Percentiles rank a stretch among this genome's conserved stretches.
Conservation (phyloP, 768 basidiomycete genomes). For the Lentinula sp. region DNA sequence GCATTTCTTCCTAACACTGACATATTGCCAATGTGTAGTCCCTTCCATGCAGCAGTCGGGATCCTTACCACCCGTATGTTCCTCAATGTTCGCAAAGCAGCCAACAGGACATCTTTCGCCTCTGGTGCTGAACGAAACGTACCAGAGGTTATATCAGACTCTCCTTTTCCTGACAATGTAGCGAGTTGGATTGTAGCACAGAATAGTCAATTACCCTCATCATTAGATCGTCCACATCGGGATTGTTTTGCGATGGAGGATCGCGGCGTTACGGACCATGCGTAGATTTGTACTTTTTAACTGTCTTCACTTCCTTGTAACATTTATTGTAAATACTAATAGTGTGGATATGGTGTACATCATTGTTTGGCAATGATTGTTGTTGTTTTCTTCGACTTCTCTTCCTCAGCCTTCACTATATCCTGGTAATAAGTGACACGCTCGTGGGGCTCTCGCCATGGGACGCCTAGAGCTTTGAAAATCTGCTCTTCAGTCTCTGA, state of each 20-base stretch:
- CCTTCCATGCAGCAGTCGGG: constrained; percentile 42
- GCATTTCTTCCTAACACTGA: not conserved
- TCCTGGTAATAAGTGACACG: constrained; percentile 30
- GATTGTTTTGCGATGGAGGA: not conserved
- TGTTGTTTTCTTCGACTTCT: not conserved
- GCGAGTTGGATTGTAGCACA: not conserved
- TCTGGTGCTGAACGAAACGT: not conserved
- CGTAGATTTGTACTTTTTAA: not conserved
- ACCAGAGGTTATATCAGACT: not conserved
- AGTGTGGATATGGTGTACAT: not conserved
- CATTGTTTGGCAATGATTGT: not conserved
- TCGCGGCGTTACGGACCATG: not conserved
- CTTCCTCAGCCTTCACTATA: not conserved
- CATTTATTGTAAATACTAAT: not conserved
- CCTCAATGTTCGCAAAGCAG: constrained; percentile 35
- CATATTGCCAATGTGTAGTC: constrained; percentile 15
- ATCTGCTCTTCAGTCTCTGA: constrained; percentile 87
- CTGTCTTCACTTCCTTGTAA: too few species aligned
- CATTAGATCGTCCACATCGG: not conserved
- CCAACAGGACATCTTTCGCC: not conserved
- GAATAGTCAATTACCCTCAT: not conserved
- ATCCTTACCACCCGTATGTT: constrained; percentile 42
- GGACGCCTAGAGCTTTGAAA: constrained; percentile 69
- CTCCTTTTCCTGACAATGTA: not conserved
- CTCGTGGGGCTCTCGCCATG: constrained; percentile 80